phyloP scores from a whole-genome alignment of 768 basidiomycete species.

The Podaxis carcinomalis region DNA sequence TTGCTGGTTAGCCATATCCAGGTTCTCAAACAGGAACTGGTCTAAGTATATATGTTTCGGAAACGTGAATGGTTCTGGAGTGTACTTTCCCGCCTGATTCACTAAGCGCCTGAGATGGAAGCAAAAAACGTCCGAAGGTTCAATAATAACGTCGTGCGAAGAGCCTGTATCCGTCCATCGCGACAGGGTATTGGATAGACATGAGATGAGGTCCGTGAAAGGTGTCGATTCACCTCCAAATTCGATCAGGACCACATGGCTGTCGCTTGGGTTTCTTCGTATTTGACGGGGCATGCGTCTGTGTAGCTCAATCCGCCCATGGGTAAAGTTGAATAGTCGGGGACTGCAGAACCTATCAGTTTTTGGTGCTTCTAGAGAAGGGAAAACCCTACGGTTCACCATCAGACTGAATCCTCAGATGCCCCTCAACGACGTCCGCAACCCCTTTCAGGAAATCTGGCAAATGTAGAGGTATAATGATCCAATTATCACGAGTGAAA shows the following conservation, averaged over 20 bases:
- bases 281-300: conserved; percentile 18
- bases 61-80: conserved; percentile 46
- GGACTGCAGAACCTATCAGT: conserved; percentile 21
- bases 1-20: conserved; percentile 38
- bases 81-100: conserved; percentile 19
- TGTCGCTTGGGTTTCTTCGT: conserved; percentile 24
- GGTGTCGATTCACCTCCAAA: conserved; percentile 34
- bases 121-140: conserved; percentile 58
- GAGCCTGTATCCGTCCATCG: conserved; percentile 26
- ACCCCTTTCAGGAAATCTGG: conserved; percentile 50
- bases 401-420: conserved; percentile 33
- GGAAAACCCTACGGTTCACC: conserved; percentile 29
- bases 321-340: conserved; percentile 51
- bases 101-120: conserved; percentile 40
- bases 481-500: background rate
- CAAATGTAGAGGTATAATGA: background rate
- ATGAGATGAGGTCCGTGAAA: conserved; percentile 55
- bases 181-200: conserved; percentile 41
- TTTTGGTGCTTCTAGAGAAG: background rate
- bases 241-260: conserved; percentile 50
- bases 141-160: conserved; percentile 53
- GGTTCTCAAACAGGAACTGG: conserved; percentile 60
- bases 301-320: conserved; percentile 41
- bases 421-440: conserved; percentile 38
- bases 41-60: conserved; percentile 70